Evolutionary conservation across 1,139 yeast genomes (phyloP), one percentile per base, ranked within the genome.

Genomic region (Kazachstania sp.): DNA sequence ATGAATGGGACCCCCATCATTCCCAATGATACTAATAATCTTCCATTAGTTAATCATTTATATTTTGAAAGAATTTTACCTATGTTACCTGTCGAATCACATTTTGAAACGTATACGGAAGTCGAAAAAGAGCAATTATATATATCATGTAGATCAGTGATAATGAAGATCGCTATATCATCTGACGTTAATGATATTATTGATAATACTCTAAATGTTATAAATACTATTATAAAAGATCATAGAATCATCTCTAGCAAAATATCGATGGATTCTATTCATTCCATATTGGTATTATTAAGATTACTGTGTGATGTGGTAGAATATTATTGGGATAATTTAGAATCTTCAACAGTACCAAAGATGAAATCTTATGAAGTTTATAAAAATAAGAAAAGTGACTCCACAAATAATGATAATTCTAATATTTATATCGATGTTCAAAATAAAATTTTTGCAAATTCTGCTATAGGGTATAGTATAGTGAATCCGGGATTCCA

Each of bases 251-350:
- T 51, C 1, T 50, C 59, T 5, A 49, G 41, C 9, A 49, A 46
- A 28, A 37, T 49, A 18, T 45, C 52, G 4, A 46, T 51, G 7
- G 55, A 54, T 16, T 49, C 51, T 39, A 47, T 52, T n/a, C 59
- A 60, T 51, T 54, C 62, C 12, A 55, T 60, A 3, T 41, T 60
- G 36, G 57, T 61, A 9, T 41, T 61, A 28, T 29, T 57, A 31
- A 48, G 66, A 38, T 47, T 63, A 37, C 43, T 63, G n/a, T 59
- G 61, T 45, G 65, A 60, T 48, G 50, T 51, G 7, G 45, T 57
- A 47, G 66, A 63, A 47, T 54, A 54, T 37, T 54, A 51, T 43
- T 63, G 66, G 66, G 59, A 57, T 39, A 19, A 49, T 38, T 43
- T 46, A 9, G 59, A 52, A 18, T 31, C 43, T 20, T 23, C 29